Evolutionary conservation across 176 grass and related monocot species (phyloP), one percentile per base, ranked within the genome.

Genomic region (Oryza punctata): DNA sequence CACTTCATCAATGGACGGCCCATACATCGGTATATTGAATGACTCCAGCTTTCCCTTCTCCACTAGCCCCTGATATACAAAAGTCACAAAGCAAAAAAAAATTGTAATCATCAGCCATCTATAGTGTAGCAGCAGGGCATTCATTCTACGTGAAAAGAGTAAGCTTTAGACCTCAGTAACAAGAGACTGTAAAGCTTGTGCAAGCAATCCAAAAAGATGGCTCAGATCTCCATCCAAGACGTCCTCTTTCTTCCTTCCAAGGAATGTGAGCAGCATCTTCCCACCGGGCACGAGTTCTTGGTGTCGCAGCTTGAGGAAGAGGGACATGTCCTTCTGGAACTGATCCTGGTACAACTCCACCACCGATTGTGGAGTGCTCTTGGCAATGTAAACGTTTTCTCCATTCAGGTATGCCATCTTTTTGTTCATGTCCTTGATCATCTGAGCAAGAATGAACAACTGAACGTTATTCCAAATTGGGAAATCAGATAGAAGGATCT

Each of bases 1-100:
- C 3, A 77, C 85, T 73, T 94, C 91, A 23, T 65, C 49, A 15
- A 86, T 59, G 0, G 91, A 91, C 11, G 91, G 75, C 33, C 45
- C 45, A 25, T 94, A 94, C 6, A 84, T 1, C 13, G 82, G 89
- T 45, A 91, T 0, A 45, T 91, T 72, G 52, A 91, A 91, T 8
- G 81, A 81, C 14, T 83, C 75, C 50, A 89, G 16, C 35, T 89
- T 89, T 19, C 77, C 75, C 50, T 87, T 70, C 63, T 80, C 76
- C 28, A 89, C 70, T 10, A 87, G 50, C 7, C 79, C 90, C 87
- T 92, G 49, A 19, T 52, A 7, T 5, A 52, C 6, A 6, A 52
- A 52, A 19, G 49, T 52, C 49, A 52, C 49, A 52, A 52, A 52
- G 44, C 44, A 32, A 32, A 46, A 33, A 76, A 38, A 14, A 46